Evolutionary conservation across 768 basidiomycete genomes (phyloP), one percentile per base, ranked within the genome.

Genomic region (Asterophora lycoperdoides): DNA sequence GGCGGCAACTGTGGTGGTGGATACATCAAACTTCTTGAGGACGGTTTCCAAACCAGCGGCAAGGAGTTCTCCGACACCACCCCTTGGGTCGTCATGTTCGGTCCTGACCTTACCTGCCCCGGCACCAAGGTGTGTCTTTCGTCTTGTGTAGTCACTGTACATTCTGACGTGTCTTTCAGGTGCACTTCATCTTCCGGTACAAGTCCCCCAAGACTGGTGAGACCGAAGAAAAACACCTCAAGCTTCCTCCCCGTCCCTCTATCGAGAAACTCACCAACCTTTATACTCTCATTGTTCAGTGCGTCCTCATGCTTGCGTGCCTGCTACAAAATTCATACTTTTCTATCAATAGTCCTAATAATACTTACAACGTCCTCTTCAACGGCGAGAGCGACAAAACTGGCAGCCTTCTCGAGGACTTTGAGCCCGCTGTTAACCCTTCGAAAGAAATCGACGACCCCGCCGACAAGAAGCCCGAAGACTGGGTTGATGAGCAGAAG

Each of bases 101-200:
- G 95, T 58, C 94, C 94, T 55, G 95, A 99, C 68, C 68, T 93
- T 69, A 93, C 90, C 19, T 93, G 90, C 70, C 90, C 90, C 10
- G 90, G 90, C 33, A 91, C 86, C 55, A 93, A 92, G 85, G 90
- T 87, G 55, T 15, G 69, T 41, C 13, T 44, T 18, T 39, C 29
- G 23, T 10, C 15, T 38, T 8, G 13, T 6, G 10, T 14, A 38
- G 13, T 44, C 11, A 34, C 23, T 49, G 48, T 46, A 34, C 3
- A 23, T 49, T 26, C 26, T 46, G 18, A 48, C 15, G 53, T 41
- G 32, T 35, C 15, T 41, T 8, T 29, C 62, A 94, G 89, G 76
- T 97, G 43, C 96, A 99, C 78, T 97, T 99, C 72, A 99, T 99
- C 73, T 95, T 99, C 91, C 90, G 93, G 60, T 89, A 97, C 78